These are phyloP conservation scores for Penicillium roqueforti DNA, from an alignment of 495 filamentous ascomycete genomes.

Conservation along the genomic window DNA sequence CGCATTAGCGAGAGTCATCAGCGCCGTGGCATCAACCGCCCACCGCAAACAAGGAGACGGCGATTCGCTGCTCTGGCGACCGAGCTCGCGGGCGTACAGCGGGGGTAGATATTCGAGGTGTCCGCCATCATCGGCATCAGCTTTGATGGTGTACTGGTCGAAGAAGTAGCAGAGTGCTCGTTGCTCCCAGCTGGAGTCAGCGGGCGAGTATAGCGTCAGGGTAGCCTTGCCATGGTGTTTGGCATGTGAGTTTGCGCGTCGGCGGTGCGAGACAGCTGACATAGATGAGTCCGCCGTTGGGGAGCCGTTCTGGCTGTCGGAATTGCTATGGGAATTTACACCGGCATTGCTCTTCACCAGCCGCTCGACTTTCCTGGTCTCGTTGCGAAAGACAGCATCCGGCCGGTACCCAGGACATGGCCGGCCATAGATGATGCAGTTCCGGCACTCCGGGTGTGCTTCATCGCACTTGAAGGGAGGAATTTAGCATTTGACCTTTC, in stretches of 20 bases:
- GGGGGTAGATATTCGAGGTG: conserved; percentile 37
- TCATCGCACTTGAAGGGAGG: conserved; percentile 39
- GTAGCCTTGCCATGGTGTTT: neutral
- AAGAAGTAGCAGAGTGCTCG: conserved; percentile 45
- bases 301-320: neutral
- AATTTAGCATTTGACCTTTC: conserved; percentile 14
- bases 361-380: conserved; percentile 32
- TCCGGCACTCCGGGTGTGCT: conserved; percentile 38
- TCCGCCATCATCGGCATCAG: conserved; percentile 21
- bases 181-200: conserved; percentile 39
- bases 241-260: neutral
- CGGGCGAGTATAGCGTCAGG: conserved; percentile 20
- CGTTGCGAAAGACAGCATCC: conserved; percentile 39
- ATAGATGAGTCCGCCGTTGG: neutral
- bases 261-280: neutral
- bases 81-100: conserved; percentile 31
- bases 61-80: conserved; percentile 4
- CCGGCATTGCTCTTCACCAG: conserved; percentile 22
- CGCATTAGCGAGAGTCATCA: conserved; percentile 35
- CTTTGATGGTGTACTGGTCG: conserved; percentile 36
- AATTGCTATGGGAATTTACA: conserved; percentile 1
- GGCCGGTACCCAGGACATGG: conserved; percentile 44
- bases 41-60: conserved; percentile 32
- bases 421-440: conserved; percentile 39
- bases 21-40: conserved; percentile 40